phyloP scores from a whole-genome alignment of 2,329 filamentous ascomycete species.

The Neophaeococcomyces mojaviensis region DNA sequence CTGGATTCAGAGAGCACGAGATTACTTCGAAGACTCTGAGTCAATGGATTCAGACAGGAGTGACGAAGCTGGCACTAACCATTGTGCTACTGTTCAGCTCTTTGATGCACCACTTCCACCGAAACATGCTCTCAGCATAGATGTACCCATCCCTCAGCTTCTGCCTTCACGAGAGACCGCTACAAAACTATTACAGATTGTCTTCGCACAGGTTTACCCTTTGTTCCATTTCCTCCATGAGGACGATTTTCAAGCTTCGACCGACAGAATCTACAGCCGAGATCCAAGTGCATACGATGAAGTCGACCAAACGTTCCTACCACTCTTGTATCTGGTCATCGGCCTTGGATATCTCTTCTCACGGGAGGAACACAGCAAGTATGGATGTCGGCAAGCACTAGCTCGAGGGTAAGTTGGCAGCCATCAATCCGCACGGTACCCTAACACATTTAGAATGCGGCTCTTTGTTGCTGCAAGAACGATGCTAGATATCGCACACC shows the following conservation, averaged over 20 bases:
- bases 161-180: slow-evolving; percentile 14
- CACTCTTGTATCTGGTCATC: slow-evolving; percentile 13
- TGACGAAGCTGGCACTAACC: not conserved
- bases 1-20: slow-evolving; percentile 15
- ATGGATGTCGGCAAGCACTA: slow-evolving; percentile 13
- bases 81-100: slow-evolving; percentile 10
- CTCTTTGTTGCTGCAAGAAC: slow-evolving; percentile 14
- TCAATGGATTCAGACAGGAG: not conserved
- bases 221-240: slow-evolving; percentile 15
- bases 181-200: slow-evolving; percentile 9
- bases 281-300: slow-evolving; percentile 14
- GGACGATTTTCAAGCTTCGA: slow-evolving; percentile 12
- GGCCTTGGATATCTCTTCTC: slow-evolving; percentile 17
- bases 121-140: slow-evolving; percentile 8
- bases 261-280: slow-evolving; percentile 14
- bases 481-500: slow-evolving; percentile 14
- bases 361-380: slow-evolving; percentile 11
- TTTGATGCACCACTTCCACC: slow-evolving; percentile 17
- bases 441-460: slow-evolving; percentile 10
- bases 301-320: slow-evolving; percentile 15
- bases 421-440: not conserved
- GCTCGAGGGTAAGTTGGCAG: slow-evolving; percentile 13
- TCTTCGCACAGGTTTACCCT: slow-evolving; percentile 14
- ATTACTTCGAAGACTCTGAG: slow-evolving; percentile 11
- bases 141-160: slow-evolving; percentile 9